Evolutionary conservation across 495 filamentous ascomycete species (phyloP).

Genomic region (Penicillium coffeae): DNA sequence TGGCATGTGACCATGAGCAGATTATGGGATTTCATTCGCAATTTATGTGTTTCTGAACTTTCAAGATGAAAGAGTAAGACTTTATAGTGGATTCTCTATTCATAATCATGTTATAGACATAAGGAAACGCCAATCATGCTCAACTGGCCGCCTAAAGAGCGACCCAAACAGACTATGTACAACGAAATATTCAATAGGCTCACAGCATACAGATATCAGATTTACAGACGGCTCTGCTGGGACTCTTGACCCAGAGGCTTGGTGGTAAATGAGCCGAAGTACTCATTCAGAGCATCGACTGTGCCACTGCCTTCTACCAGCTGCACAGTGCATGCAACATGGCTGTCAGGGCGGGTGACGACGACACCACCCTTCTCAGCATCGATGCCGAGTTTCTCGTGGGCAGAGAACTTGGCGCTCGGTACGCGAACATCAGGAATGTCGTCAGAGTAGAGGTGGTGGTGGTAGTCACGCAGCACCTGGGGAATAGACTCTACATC

Average conservation of each 20-base stretch:
- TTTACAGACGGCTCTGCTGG: constrained; percentile 39
- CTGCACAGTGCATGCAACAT: constrained; percentile 71
- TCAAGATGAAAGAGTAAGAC: background rate
- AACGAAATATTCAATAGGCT: constrained; percentile 14
- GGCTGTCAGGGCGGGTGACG: constrained; percentile 81
- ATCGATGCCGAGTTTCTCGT: constrained; percentile 82
- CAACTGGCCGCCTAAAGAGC: constrained; percentile 19
- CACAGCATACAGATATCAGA: constrained; percentile 15
- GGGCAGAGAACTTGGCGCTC: constrained; percentile 65
- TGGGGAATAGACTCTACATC: constrained; percentile 65
- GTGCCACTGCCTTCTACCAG: constrained; percentile 73
- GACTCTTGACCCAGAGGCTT: constrained; percentile 40
- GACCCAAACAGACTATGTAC: constrained; percentile 22
- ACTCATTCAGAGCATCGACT: constrained; percentile 75
- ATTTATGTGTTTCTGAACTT: background rate
- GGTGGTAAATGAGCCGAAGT: constrained; percentile 66
- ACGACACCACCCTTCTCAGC: constrained; percentile 71
- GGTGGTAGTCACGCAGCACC: constrained; percentile 66
- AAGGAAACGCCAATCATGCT: constrained; percentile 35
- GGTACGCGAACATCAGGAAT: constrained; percentile 69
- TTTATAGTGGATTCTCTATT: constrained; percentile 6
- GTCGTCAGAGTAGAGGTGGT: constrained; percentile 86
- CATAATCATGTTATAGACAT: constrained; percentile 8
- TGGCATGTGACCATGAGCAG: constrained; percentile 22
- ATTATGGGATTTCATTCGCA: background rate